Percentiles rank a stretch among this genome's conserved stretches.
Evolutionary conservation across 192 early-diverging fungal genomes (phyloP).

Genomic region (Backusella westeae): DNA sequence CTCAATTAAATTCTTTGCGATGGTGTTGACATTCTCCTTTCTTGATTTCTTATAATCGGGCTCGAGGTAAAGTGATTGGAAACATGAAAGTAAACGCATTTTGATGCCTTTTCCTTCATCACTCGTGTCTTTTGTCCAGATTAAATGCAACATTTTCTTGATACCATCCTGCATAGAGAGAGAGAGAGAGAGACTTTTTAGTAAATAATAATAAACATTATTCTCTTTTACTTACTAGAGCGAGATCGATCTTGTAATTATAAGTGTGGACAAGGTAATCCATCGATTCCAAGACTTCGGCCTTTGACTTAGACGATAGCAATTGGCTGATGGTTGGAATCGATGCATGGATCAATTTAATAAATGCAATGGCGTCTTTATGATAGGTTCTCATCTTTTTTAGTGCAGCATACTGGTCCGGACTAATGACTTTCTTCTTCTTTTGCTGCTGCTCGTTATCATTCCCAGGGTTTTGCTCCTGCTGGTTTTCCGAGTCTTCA

Average conservation of each 20-base stretch:
- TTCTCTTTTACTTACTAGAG: conserved; percentile 51
- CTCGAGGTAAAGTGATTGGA: conserved; percentile 76
- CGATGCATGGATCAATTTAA: conserved; percentile 73
- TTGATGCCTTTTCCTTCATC: conserved; percentile 75
- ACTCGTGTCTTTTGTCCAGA: conserved; percentile 75
- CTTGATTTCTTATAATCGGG: conserved; percentile 47
- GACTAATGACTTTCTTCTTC: not conserved
- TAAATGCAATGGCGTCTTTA: conserved; percentile 85
- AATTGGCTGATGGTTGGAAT: conserved; percentile 80
- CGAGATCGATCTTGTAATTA: conserved; percentile 81
- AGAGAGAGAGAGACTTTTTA: not conserved
- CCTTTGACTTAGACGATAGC: conserved; percentile 84
- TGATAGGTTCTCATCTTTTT: conserved; percentile 71
- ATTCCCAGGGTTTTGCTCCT: not conserved
- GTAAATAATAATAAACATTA: not conserved
- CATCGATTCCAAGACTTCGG: conserved; percentile 96
- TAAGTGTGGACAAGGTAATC: conserved; percentile 88
- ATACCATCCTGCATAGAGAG: conserved; percentile 68
- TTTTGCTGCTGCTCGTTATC: not conserved
- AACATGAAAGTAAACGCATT: conserved; percentile 75
- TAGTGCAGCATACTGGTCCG: not conserved
- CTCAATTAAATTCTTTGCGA: conserved; percentile 71
- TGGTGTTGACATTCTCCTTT: conserved; percentile 59
- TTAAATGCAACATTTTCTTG: conserved; percentile 92
- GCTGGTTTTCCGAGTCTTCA: not conserved